A percentile compares a stretch with the other conserved stretches of the same genome.
Conservation (phyloP, 2,329 filamentous ascomycete genomes). For the Rhexocercosporidium sp. region DNA sequence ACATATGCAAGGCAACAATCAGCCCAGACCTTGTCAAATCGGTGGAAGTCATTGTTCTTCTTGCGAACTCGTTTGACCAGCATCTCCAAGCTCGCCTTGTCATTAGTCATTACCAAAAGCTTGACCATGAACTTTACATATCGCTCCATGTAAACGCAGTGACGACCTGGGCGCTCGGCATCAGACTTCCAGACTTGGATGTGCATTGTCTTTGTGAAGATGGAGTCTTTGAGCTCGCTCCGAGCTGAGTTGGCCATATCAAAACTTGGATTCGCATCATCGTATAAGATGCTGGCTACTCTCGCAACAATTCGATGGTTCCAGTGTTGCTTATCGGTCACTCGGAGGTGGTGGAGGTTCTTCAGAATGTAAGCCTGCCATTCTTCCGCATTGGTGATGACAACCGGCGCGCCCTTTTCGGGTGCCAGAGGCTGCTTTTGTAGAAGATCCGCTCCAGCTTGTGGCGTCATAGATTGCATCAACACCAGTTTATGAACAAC, state of each 20-base stretch:
- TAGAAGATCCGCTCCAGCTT: constrained; percentile 43
- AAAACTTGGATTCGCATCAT: constrained; percentile 54
- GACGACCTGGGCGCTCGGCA: constrained; percentile 69
- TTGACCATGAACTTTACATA: constrained; percentile 71
- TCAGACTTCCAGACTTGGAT: constrained; percentile 78
- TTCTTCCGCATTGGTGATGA: constrained; percentile 46
- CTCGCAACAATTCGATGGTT: constrained; percentile 74
- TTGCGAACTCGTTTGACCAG: constrained; percentile 68
- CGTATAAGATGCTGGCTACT: constrained; percentile 65
- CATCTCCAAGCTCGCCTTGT: constrained; percentile 66
- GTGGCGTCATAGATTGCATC: constrained; percentile 27
- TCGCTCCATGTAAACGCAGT: constrained; percentile 75
- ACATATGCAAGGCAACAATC: constrained; percentile 41
- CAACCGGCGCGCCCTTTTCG: constrained; percentile 38
- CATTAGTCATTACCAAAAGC: constrained; percentile 64
- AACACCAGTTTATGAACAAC: constrained; percentile 69
- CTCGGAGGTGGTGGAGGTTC: constrained; percentile 39
- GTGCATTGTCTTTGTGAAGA: constrained; percentile 77
- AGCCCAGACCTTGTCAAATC: constrained; percentile 37
- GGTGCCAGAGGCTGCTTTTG: constrained; percentile 41
- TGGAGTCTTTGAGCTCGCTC: constrained; percentile 69
- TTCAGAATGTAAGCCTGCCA: constrained; percentile 67
- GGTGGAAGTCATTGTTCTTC: constrained; percentile 58
- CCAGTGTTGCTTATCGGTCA: constrained; percentile 74
- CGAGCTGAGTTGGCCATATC: constrained; percentile 60